Conservation (phyloP, 192 early-diverging fungal species). For the Coemansia guatemalensis region DNA sequence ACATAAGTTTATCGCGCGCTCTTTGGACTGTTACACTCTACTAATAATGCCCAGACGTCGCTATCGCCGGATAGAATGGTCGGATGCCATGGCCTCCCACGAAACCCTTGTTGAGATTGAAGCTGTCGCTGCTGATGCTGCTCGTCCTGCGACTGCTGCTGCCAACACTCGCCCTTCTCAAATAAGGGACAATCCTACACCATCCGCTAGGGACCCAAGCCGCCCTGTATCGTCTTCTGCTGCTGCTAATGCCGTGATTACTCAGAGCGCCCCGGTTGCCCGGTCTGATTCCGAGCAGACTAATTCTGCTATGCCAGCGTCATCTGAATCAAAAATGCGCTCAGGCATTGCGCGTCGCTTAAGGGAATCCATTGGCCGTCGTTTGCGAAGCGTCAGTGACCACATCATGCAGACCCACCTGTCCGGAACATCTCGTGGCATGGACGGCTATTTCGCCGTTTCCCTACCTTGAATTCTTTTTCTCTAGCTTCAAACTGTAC, state of each 20-base stretch:
- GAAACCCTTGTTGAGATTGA: constrained; percentile 31
- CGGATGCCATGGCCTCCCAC: constrained; percentile 40
- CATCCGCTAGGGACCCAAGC: too few species aligned
- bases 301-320: not conserved
- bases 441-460: constrained; percentile 26
- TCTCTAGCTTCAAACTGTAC: not conserved
- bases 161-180: constrained; percentile 19
- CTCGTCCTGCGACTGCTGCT: not conserved
- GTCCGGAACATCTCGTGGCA: constrained; percentile 12
- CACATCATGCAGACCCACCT: constrained; percentile 13
- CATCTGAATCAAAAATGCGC: constrained; percentile 10
- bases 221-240: not conserved
- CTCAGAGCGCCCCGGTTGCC: constrained; percentile 16
- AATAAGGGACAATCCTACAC: constrained; percentile 9
- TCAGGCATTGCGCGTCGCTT: constrained; percentile 22
- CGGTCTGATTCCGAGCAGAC: constrained; percentile 43
- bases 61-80: constrained; percentile 41
- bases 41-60: constrained; percentile 39
- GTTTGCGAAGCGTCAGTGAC: constrained; percentile 16
- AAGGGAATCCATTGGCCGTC: constrained; percentile 25
- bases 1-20: not conserved
- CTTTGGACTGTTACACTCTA: not conserved
- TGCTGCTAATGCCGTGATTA: not conserved
- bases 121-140: not conserved
- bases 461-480: constrained; percentile 3